Base-by-base conservation (phyloP, 805 yeast species). In the Lachancea dasiensis region DNA sequence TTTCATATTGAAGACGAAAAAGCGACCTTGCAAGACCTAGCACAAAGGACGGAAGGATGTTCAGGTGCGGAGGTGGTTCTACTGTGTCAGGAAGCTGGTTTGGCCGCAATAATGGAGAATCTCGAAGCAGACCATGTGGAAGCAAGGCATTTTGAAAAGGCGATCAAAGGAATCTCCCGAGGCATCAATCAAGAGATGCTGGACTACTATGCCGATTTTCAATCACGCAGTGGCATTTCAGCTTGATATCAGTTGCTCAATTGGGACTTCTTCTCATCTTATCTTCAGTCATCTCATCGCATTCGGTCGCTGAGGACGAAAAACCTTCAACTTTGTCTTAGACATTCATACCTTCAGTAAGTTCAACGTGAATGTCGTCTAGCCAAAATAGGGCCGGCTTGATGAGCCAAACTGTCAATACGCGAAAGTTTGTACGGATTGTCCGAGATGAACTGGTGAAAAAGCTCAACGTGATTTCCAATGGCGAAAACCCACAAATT, bases 61-160 rank as follows among this genome's bases (percentile, higher is more conserved):
- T 87, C 97, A 0, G 99, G 99, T 25, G 96, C 97, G 0, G 98
- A 92, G 60, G 85, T 92, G 26, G 95, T 89, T 0, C 69, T 87
- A 15, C 59, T 90, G 15, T 86, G 96, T 51, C 97, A 89, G 58
- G 97, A 90, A 60, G 96, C 97, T 0, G 98, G 98, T 2, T 64
- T 92, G 9, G 76, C 83, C n/a, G 96, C 97, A 0, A 79, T 92
- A 41, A 86, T 86, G 81, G 95, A 86, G 48, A 64, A 83, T 45
- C 60, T 72, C 5, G 64, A 75, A 3, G 71, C 83, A 6, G 52
- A 53, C 1, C 47, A 49, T 5, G 94, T 89, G 0, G 58, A 61
- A n/a, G 68, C 66, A 43, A 65, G 66, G 22, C 96, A 92, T 57
- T 87, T 86, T 50, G 78, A 73, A 19, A 69, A 67, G 38, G 97